phyloP scores from a whole-genome alignment of 305 asterid genomes.

The Fraxinus greggii region DNA sequence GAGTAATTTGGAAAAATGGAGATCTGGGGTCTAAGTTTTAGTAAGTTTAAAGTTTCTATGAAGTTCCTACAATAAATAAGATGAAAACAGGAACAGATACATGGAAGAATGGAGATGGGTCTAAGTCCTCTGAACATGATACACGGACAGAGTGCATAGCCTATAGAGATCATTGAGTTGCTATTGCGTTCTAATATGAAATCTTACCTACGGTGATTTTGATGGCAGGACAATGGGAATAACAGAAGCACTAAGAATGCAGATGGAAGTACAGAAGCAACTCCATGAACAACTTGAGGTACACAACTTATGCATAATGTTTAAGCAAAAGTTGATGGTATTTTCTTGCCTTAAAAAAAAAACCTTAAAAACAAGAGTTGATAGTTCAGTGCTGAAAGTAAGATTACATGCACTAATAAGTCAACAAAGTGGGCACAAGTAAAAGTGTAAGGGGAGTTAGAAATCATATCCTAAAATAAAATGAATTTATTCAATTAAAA shows the following conservation, averaged over 20 bases:
- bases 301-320: conserved; percentile 18
- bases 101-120: not conserved
- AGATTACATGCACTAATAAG: not conserved
- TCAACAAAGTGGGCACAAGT: not conserved
- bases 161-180: not conserved
- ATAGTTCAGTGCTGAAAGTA: not conserved
- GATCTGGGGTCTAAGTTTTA: not conserved
- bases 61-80: not conserved
- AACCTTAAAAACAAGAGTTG: not conserved
- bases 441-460: not conserved
- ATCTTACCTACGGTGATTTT: not conserved
- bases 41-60: not conserved
- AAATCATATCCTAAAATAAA: not conserved
- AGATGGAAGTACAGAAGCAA: conserved; percentile 74
- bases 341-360: not conserved
- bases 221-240: conserved; percentile 53
- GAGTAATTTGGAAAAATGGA: not conserved
- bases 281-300: conserved; percentile 84
- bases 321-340: not conserved
- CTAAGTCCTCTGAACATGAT: not conserved
- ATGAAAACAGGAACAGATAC: not conserved
- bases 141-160: not conserved
- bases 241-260: conserved; percentile 62
- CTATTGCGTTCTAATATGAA: conserved; percentile 10
- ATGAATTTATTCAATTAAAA: not conserved